Evolutionary conservation across 352 stramenopile species (phyloP).

Genomic region (Phytophthora pluvialis): DNA sequence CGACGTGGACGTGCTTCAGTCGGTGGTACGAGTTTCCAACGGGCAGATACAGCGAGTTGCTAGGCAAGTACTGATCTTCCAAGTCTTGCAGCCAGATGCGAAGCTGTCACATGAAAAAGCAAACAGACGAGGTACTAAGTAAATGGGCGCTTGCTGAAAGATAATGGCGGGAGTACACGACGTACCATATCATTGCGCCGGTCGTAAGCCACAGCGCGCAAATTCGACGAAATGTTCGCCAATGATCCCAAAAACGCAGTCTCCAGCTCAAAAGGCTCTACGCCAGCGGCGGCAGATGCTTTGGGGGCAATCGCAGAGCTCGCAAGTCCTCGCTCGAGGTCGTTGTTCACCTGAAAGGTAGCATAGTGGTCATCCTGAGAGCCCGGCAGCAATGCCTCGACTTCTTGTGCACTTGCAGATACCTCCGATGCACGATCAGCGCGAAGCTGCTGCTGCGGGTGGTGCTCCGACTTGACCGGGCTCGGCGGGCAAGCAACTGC

Average conservation of each 20-base stretch:
- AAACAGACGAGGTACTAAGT: background rate
- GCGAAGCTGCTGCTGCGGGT: constrained; percentile 26
- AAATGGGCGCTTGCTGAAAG: background rate
- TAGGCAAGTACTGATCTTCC: constrained; percentile 71
- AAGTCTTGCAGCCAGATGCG: constrained; percentile 73
- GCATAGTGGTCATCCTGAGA: constrained; percentile 72
- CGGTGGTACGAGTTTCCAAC: constrained; percentile 81
- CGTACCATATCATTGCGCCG: constrained; percentile 75
- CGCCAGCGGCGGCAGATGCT: constrained; percentile 11
- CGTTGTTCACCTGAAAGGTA: constrained; percentile 61
- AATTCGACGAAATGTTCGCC: constrained; percentile 78
- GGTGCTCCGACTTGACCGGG: constrained; percentile 28
- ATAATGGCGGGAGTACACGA: background rate
- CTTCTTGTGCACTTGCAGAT: constrained; percentile 49
- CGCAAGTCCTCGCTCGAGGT: constrained; percentile 50
- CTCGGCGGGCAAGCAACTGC: constrained; percentile 44
- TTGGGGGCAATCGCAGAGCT: constrained; percentile 18
- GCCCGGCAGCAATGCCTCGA: constrained; percentile 52
- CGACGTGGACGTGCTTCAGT: constrained; percentile 79
- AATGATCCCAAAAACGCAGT: constrained; percentile 71
- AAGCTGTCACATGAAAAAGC: constrained; percentile 40
- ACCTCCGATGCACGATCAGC: constrained; percentile 26
- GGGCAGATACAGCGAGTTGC: constrained; percentile 80
- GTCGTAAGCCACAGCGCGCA: constrained; percentile 62
- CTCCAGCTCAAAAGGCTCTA: constrained; percentile 74